Base-by-base conservation (phyloP, 2,329 filamentous ascomycete genomes). In the Cordyceps sp. region DNA sequence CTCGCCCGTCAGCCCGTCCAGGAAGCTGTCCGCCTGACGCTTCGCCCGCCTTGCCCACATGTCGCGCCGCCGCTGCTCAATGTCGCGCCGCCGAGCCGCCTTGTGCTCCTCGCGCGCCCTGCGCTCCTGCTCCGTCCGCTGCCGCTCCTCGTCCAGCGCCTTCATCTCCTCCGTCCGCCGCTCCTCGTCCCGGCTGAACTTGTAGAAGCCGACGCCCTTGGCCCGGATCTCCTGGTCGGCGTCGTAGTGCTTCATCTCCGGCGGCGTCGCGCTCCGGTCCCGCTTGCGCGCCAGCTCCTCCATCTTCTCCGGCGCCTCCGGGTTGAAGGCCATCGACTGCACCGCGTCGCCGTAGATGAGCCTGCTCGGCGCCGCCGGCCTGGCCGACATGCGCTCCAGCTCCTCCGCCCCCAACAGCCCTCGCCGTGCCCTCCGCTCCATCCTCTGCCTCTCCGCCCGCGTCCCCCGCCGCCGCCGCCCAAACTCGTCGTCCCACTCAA, bases 401-500 rank as follows among this genome's bases (percentile, higher is more conserved):
- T 80, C 73, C 33, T 73, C 62, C 3, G 64, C 61, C 15, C 66
- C 64, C 3, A 69, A 52, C 2, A 66, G 56, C 7, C 66, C 61
- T 33, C 70, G 68, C 30, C 45, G 45, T 16, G 44, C 45, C 25
- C 64, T 59, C 10, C 72, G 67, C 41, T 78, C 67, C 42, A 79
- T 65, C 6, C 66, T 66, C 26, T 72, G 67, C 13, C 70, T 74
- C 39, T 90, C 72, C 5, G 73, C 68, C 30, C 69, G 68, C 0
- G 82, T 88, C 14, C 78, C 81, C 27, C 61, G 72, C 4, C 86
- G 65, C 12, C 76, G 68, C n/a, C 90, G 77, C 3, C 90, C 90
- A 48, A 92, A 93, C 47, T 96, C 90, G 53, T 98, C 90, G 32
- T 78, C 69, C 49, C 83, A 92, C 42, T 94, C 86, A 5, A 96